These are phyloP conservation scores for Paecilomyces dactylethromorphus DNA, from an alignment of 2,329 filamentous ascomycete species.

Conservation along the genomic window DNA sequence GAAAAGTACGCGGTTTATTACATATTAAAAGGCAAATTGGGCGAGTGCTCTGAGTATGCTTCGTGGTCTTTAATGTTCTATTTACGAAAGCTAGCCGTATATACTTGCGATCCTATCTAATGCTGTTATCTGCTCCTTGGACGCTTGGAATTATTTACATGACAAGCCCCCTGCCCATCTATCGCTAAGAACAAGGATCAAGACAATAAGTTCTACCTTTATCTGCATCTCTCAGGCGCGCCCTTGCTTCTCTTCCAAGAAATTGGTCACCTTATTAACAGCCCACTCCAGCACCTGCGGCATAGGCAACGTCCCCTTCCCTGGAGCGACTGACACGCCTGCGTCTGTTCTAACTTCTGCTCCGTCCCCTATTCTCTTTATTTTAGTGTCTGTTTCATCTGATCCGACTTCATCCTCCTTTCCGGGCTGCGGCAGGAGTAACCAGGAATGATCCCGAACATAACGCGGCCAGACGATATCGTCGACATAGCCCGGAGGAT, in stretches of 20 bases:
- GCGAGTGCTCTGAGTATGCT: background rate
- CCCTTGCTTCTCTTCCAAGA: slow-evolving; percentile 9
- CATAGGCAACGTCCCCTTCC: slow-evolving; percentile 53
- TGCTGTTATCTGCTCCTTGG: background rate
- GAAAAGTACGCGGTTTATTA: too few species aligned
- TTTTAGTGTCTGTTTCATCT: slow-evolving; percentile 27
- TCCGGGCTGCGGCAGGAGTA: slow-evolving; percentile 67
- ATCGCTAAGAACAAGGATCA: too few species aligned
- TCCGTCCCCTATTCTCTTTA: slow-evolving; percentile 26
- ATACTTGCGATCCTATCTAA: background rate
- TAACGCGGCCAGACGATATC: slow-evolving; percentile 96
- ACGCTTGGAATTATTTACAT: background rate
- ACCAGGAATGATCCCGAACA: slow-evolving; percentile 68
- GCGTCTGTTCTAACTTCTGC: slow-evolving; percentile 39
- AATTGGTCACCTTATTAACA: slow-evolving; percentile 53
- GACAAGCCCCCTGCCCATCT: too few species aligned
- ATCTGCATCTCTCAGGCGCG: background rate
- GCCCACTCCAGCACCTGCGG: slow-evolving; percentile 60
- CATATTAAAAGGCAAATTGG: too few species aligned
- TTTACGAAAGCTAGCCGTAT: background rate
- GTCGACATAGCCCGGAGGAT: slow-evolving; percentile 91
- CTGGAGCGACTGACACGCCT: slow-evolving; percentile 41
- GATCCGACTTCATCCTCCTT: slow-evolving; percentile 43
- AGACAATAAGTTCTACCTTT: background rate
- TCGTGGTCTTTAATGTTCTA: background rate